A percentile compares a stretch with the other conserved stretches of the same genome.
These are phyloP conservation scores for Chaetomium fimeti DNA, from an alignment of 495 filamentous ascomycete genomes.

Conservation along the genomic window DNA sequence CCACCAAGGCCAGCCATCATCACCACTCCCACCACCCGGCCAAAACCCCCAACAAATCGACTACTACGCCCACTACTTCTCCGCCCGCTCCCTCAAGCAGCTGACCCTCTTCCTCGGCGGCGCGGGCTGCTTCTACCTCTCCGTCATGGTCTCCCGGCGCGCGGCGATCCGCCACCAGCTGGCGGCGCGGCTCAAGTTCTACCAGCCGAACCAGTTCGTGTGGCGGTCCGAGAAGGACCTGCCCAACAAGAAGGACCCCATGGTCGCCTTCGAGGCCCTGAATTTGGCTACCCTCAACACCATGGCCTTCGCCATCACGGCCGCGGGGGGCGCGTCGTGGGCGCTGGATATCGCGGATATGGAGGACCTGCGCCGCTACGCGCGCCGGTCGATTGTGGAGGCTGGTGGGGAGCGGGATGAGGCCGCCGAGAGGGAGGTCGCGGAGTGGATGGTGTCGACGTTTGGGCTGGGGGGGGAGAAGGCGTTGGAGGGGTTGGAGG, in stretches of 20 bases:
- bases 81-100: conserved; percentile 28
- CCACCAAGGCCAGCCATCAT: not conserved
- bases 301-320: conserved; percentile 65
- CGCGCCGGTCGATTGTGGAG: conserved; percentile 45
- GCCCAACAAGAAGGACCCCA: conserved; percentile 41
- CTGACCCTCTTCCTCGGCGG: conserved; percentile 60
- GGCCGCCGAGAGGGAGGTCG: conserved; percentile 64
- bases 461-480: conserved; percentile 52
- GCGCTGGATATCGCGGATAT: conserved; percentile 68
- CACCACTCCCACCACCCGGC: not conserved
- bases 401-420: conserved; percentile 48
- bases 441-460: conserved; percentile 66
- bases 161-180: conserved; percentile 56
- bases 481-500: conserved; percentile 1
- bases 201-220: conserved; percentile 49
- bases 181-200: conserved; percentile 61
- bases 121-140: conserved; percentile 67
- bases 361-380: conserved; percentile 61
- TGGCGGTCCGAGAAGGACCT: too few species aligned
- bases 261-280: conserved; percentile 74
- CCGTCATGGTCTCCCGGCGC: conserved; percentile 67
- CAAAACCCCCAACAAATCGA: conserved; percentile 4
- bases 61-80: conserved; percentile 18
- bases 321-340: conserved; percentile 64
- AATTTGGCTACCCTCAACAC: conserved; percentile 83